These are phyloP conservation scores for Glycyrrhiza uralensis DNA, from an alignment of 306 rosid species.

Conservation along the genomic window DNA sequence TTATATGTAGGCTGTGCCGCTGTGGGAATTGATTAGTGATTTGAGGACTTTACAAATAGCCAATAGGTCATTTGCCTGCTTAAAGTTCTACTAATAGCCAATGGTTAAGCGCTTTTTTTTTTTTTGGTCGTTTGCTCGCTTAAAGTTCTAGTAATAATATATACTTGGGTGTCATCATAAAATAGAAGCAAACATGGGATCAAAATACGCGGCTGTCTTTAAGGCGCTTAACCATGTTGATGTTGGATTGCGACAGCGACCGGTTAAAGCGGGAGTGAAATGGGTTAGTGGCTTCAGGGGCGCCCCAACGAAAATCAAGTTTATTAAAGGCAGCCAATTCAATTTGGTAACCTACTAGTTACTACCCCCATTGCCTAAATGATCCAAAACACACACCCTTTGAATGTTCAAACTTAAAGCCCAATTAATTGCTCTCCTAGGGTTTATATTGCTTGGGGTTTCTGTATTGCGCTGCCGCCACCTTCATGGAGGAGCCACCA, in stretches of 20 bases:
- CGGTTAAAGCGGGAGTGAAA: background rate
- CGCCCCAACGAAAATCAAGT: constrained; percentile 6
- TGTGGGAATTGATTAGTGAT: background rate
- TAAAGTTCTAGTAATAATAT: too few relatives aligned
- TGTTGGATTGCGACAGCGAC: constrained; percentile 1
- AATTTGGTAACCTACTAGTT: constrained; percentile 46
- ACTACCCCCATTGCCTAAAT: constrained; percentile 6
- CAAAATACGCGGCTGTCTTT: constrained; percentile 21
- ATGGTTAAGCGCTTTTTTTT: too few relatives aligned
- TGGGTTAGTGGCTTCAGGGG: constrained; percentile 3
- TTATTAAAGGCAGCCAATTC: constrained; percentile 31
- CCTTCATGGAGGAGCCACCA: too few relatives aligned
- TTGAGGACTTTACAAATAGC: background rate
- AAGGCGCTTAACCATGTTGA: background rate
- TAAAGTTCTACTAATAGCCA: too few relatives aligned
- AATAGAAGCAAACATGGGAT: constrained; percentile 13
- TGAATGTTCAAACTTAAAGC: too few relatives aligned
- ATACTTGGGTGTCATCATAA: background rate
- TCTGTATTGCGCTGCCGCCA: too few relatives aligned
- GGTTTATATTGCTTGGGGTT: too few relatives aligned
- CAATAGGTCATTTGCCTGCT: too few relatives aligned
- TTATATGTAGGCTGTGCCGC: background rate
- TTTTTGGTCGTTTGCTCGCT: too few relatives aligned
- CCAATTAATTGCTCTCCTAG: too few relatives aligned
- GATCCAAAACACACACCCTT: too few relatives aligned